Percentiles rank a stretch among this genome's conserved stretches.
Evolutionary conservation across 2,329 filamentous ascomycete species (phyloP).

Genomic region (Aspergillus luchuensis): DNA sequence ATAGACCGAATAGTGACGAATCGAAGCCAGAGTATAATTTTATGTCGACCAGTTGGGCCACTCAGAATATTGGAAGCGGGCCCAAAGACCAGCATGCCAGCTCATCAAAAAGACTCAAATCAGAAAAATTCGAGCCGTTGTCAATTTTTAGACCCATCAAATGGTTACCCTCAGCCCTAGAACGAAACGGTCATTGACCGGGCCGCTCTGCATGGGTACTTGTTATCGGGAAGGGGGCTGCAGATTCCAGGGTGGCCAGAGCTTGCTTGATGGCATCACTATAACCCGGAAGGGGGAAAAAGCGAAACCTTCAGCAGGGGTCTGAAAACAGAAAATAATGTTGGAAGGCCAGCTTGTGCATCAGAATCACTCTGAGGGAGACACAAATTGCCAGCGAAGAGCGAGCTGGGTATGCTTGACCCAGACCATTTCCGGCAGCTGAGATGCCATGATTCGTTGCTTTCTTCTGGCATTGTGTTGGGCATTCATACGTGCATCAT

Average conservation of each 20-base stretch:
- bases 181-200: conserved; percentile 24
- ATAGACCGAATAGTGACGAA: conserved; percentile 24
- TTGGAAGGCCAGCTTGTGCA: conserved; percentile 3
- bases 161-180: conserved; percentile 21
- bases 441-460: conserved; percentile 36
- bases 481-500: conserved; percentile 44
- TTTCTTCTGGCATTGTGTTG: conserved; percentile 38
- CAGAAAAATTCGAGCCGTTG: conserved; percentile 15
- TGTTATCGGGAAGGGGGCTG: conserved; percentile 20
- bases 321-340: background rate
- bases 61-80: conserved; percentile 25
- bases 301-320: conserved; percentile 7
- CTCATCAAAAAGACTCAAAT: conserved; percentile 32
- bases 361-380: conserved; percentile 24
- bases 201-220: conserved; percentile 35
- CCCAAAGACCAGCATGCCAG: conserved; percentile 30
- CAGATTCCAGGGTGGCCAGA: conserved; percentile 16
- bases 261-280: conserved; percentile 9
- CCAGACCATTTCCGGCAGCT: conserved; percentile 15
- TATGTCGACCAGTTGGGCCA: conserved; percentile 21
- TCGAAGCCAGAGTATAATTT: conserved; percentile 22
- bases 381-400: conserved; percentile 30
- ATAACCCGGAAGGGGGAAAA: background rate
- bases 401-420: conserved; percentile 18
- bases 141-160: conserved; percentile 13